Percentiles rank a stretch among this genome's conserved stretches.
These are phyloP conservation scores for Venturia pyrina DNA, from an alignment of 2,329 filamentous ascomycete genomes.

Conservation along the genomic window DNA sequence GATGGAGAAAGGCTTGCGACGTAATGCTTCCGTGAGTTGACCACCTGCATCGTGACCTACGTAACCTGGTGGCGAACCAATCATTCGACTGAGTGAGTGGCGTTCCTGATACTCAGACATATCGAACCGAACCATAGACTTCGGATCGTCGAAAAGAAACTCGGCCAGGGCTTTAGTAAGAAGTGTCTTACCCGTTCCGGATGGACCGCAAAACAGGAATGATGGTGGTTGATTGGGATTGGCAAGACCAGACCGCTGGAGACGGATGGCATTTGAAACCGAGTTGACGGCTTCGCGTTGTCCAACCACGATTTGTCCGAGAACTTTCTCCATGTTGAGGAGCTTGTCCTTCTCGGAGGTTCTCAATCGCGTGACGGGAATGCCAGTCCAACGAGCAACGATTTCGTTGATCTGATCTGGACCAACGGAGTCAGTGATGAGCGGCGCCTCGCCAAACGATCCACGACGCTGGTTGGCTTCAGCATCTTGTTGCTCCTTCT, in stretches of 20 bases:
- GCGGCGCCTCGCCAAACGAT: constrained; percentile 49
- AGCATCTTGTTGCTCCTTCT: constrained; percentile 70
- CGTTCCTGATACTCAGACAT: constrained; percentile 99
- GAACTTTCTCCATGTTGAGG: constrained; percentile 87
- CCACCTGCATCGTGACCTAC: constrained; percentile 94
- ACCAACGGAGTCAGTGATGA: constrained; percentile 88
- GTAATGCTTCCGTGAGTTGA: constrained; percentile 88
- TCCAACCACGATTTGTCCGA: constrained; percentile 77
- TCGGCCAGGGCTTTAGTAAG: constrained; percentile 95
- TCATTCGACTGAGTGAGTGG: constrained; percentile 92
- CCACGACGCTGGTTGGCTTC: constrained; percentile 47
- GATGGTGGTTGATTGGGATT: constrained; percentile 96
- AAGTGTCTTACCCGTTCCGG: constrained; percentile 94
- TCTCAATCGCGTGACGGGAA: constrained; percentile 86
- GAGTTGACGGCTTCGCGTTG: constrained; percentile 89
- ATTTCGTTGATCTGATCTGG: constrained; percentile 99
- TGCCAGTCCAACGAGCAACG: constrained; percentile 94
- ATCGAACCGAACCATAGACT: constrained; percentile 97
- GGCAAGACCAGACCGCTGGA: constrained; percentile 85
- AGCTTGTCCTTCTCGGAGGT: constrained; percentile 97
- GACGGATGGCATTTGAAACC: constrained; percentile 89
- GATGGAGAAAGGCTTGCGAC: constrained; percentile 93
- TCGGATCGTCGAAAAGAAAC: constrained; percentile 94
- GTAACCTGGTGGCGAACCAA: constrained; percentile 92
- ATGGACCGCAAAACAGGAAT: constrained; percentile 98